These are phyloP conservation scores for Sporothrix brasiliensis DNA, from an alignment of 2,329 filamentous ascomycete genomes.

Conservation along the genomic window DNA sequence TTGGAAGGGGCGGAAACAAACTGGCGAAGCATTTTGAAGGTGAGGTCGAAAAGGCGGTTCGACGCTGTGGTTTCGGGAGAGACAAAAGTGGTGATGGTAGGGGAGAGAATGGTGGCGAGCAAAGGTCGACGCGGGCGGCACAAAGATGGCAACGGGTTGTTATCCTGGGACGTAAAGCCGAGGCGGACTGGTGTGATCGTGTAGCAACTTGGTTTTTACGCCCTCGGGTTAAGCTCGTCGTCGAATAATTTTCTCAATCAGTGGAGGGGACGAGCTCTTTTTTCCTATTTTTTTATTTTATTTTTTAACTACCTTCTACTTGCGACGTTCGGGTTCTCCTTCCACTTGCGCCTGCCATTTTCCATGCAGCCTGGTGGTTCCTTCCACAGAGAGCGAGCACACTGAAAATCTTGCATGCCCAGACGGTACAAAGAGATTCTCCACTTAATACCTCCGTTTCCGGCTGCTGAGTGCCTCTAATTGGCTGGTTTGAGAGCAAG, in stretches of 20 bases:
- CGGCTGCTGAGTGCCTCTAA: not conserved
- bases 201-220: conserved; percentile 26
- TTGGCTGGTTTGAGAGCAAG: not conserved
- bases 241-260: conserved; percentile 25
- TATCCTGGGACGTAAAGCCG: conserved; percentile 14
- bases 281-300: conserved; percentile 9
- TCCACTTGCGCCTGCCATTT: conserved; percentile 21
- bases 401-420: conserved; percentile 23
- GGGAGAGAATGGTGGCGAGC: not conserved
- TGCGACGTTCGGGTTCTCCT: conserved; percentile 23
- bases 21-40: conserved; percentile 33
- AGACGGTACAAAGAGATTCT: not conserved
- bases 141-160: not conserved
- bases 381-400: conserved; percentile 3
- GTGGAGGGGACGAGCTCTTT: conserved; percentile 25
- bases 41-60: not conserved
- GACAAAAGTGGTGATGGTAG: not conserved
- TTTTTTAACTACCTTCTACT: not conserved
- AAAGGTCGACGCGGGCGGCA: not conserved
- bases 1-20: conserved; percentile 29
- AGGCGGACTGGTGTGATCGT: conserved; percentile 10
- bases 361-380: not conserved
- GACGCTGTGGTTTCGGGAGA: no score
- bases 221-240: conserved; percentile 28
- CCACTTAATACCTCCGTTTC: conserved; percentile 24